These are phyloP conservation scores for Daldinia sp. DNA, from an alignment of 2,329 filamentous ascomycete genomes.

Conservation along the genomic window DNA sequence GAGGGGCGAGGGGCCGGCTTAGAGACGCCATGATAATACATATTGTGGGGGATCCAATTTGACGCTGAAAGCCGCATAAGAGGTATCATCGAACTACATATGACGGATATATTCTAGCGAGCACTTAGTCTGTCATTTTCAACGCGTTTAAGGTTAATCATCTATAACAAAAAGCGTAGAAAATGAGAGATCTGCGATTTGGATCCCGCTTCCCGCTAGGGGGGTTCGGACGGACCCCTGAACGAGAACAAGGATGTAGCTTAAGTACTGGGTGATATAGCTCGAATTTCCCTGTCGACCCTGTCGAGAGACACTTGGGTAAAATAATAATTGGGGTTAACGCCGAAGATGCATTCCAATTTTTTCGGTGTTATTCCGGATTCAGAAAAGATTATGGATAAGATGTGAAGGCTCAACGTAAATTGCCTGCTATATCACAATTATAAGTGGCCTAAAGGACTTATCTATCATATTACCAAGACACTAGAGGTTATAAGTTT, in stretches of 20 bases:
- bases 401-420: background rate
- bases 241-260: constrained; percentile 26
- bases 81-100: background rate
- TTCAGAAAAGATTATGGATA: background rate
- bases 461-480: too few species aligned
- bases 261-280: constrained; percentile 20
- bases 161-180: constrained; percentile 24
- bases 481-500: background rate
- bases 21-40: background rate
- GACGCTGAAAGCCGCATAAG: background rate
- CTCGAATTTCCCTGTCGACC: constrained; percentile 19
- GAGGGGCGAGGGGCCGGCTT: constrained; percentile 12
- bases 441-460: too few species aligned
- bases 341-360: background rate
- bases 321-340: background rate
- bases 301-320: constrained; percentile 11
- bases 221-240: constrained; percentile 14
- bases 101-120: background rate
- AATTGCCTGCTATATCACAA: background rate
- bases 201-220: constrained; percentile 31
- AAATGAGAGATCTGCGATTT: constrained; percentile 34
- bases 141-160: constrained; percentile 12
- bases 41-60: background rate
- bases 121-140: constrained; percentile 3
- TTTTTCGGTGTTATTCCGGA: background rate